Percentiles rank a stretch among this genome's conserved stretches.
Evolutionary conservation across 2,329 filamentous ascomycete species (phyloP).

Genomic region (Fusarium anthophilum): DNA sequence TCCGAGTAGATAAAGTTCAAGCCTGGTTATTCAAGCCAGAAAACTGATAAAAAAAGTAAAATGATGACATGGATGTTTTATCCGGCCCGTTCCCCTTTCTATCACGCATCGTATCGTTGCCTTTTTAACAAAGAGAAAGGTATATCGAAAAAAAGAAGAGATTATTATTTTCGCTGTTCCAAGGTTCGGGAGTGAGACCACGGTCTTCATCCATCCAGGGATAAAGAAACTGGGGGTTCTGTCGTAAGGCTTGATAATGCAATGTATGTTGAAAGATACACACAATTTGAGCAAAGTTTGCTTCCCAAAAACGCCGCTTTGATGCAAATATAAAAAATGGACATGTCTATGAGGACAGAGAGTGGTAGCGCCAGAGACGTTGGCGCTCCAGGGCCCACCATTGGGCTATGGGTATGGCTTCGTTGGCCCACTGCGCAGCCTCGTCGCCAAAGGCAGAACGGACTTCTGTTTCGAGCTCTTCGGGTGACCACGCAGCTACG

Average conservation of each 20-base stretch:
- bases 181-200: not conserved
- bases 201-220: slow-evolving; percentile 18
- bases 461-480: slow-evolving; percentile 33
- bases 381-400: slow-evolving; percentile 41
- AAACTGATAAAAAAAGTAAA: not conserved
- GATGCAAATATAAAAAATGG: slow-evolving; percentile 13
- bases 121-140: slow-evolving; percentile 7
- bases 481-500: slow-evolving; percentile 42
- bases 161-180: slow-evolving; percentile 11
- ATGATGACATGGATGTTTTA: slow-evolving; percentile 1
- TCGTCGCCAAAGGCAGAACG: slow-evolving; percentile 28
- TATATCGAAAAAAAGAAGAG: not conserved
- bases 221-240: not conserved
- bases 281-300: slow-evolving; percentile 10
- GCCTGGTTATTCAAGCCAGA: not conserved
- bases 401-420: slow-evolving; percentile 36
- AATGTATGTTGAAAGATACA: not conserved
- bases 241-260: slow-evolving; percentile 12
- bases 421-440: slow-evolving; percentile 44
- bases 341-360: slow-evolving; percentile 19
- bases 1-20: slow-evolving; percentile 5
- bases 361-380: slow-evolving; percentile 37
- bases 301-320: slow-evolving; percentile 21
- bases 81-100: slow-evolving; percentile 8
- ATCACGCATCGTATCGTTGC: slow-evolving; percentile 15